These are phyloP conservation scores for Boletus fagicola DNA, from an alignment of 768 basidiomycete species.

Conservation along the genomic window DNA sequence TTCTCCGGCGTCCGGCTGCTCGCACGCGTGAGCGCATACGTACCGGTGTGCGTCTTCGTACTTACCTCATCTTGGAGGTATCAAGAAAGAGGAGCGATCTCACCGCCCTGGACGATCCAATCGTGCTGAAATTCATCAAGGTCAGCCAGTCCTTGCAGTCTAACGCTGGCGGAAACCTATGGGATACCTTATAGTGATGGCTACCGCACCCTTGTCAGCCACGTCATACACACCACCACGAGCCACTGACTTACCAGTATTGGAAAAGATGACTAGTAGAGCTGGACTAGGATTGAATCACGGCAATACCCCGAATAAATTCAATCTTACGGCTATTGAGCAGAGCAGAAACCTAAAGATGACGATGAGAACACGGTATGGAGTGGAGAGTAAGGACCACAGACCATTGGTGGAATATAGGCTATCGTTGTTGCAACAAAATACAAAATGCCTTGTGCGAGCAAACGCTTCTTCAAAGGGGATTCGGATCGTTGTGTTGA, in stretches of 20 bases:
- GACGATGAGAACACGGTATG: background rate
- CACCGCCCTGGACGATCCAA: constrained; percentile 15
- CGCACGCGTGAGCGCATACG: background rate
- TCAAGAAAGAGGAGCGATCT: constrained; percentile 3
- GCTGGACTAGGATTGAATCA: constrained; percentile 1
- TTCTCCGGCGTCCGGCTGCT: background rate
- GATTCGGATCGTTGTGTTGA: constrained; percentile 7
- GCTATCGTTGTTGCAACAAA: constrained; percentile 10
- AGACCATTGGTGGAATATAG: constrained; percentile 16
- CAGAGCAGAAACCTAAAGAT: constrained; percentile 7
- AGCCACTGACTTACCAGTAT: constrained; percentile 1
- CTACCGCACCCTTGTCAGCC: constrained; percentile 6
- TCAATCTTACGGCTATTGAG: constrained; percentile 8
- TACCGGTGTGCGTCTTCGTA: background rate
- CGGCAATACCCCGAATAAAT: background rate
- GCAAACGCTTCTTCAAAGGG: constrained; percentile 17
- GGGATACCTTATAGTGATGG: constrained; percentile 9
- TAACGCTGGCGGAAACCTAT: background rate
- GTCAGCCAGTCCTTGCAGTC: background rate
- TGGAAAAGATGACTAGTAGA: background rate
- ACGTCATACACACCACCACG: background rate
- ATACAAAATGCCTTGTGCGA: constrained; percentile 19
- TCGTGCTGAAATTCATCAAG: constrained; percentile 1
- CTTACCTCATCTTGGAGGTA: background rate
- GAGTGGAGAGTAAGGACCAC: background rate